phyloP scores from a whole-genome alignment of 2,329 filamentous ascomycete genomes.

The Saccharata proteae region DNA sequence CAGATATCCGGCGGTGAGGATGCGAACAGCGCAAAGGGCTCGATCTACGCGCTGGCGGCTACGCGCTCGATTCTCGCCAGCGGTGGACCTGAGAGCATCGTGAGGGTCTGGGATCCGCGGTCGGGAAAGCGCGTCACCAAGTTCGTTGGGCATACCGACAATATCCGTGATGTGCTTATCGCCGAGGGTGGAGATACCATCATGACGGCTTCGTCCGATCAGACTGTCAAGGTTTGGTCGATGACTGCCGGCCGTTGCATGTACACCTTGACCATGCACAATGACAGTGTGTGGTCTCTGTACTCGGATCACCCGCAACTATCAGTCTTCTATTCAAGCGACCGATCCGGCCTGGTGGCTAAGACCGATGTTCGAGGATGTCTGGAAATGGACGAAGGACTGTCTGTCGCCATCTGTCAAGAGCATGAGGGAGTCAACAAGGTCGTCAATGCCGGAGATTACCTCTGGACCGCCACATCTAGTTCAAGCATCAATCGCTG shows the following conservation, averaged over 20 bases:
- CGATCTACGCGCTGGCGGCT: constrained; percentile 79
- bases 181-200: constrained; percentile 82
- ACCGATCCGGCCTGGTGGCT: constrained; percentile 83
- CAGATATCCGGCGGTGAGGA: constrained; percentile 79
- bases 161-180: constrained; percentile 80
- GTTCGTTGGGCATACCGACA: constrained; percentile 93
- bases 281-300: constrained; percentile 93
- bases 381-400: constrained; percentile 70
- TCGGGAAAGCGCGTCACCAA: constrained; percentile 87
- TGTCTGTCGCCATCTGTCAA: constrained; percentile 82
- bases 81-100: constrained; percentile 86
- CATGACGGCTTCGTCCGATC: constrained; percentile 87
- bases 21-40: constrained; percentile 66
- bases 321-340: constrained; percentile 86
- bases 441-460: constrained; percentile 52
- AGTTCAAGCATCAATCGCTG: constrained; percentile 89
- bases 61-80: constrained; percentile 74
- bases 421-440: constrained; percentile 75
- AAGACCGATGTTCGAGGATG: constrained; percentile 82
- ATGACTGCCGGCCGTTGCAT: constrained; percentile 90
- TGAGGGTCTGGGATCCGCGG: constrained; percentile 82
- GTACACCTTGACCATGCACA: constrained; percentile 98
- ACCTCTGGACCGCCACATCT: constrained; percentile 82
- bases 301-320: constrained; percentile 80
- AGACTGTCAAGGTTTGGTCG: constrained; percentile 97